Base-by-base conservation (phyloP, 805 yeast species). In the Wickerhamomyces bisporus region DNA sequence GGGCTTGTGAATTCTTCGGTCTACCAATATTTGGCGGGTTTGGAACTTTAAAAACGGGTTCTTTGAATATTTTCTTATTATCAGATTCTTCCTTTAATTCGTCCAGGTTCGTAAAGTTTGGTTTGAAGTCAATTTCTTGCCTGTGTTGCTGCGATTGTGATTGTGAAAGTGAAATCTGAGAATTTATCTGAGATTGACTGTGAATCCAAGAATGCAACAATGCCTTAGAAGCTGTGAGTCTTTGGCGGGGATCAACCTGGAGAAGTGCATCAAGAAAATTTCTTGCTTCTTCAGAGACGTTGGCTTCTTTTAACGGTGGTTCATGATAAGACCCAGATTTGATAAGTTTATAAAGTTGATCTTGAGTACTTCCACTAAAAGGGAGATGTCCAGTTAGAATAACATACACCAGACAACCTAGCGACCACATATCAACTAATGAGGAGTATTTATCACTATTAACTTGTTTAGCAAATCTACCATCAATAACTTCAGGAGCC, bases 341-440 rank as follows among this genome's bases (percentile, higher is more conserved):
- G 33, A 93, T 89, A 50, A 84, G 82, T 41, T 73, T 72, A 61
- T 86, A 86, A 52, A 93, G 65, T 43, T 85, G 84, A 13, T 85
- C 89, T 53, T 91, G 98, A 0, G 96, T 86, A 36, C 81, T 73
- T 1, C 97, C 97, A 57, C 91, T 87, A 58, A 93, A 93, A 7
- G 99, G 99, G 43, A 91, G 66, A 69, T 87, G 96, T 0, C 93
- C 91, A 0, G 98, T 91, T 38, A 93, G 61, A 18, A 91, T 78
- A 4, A 93, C 98, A 64, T 88, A 93, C 1, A 88, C 82, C 20
- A 93, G 64, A 60, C 99, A 93, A 0, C 98, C 99, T 40, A 93
- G 71, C 2, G 97, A 87, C 99, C 99, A 93, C 74, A 93, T 86
- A 58, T 93, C 99, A 13, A 93, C 98, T 41, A 86, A 71, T 27